Conservation (phyloP, 2,329 filamentous ascomycete species). For the Aspergillus chevalieri region DNA sequence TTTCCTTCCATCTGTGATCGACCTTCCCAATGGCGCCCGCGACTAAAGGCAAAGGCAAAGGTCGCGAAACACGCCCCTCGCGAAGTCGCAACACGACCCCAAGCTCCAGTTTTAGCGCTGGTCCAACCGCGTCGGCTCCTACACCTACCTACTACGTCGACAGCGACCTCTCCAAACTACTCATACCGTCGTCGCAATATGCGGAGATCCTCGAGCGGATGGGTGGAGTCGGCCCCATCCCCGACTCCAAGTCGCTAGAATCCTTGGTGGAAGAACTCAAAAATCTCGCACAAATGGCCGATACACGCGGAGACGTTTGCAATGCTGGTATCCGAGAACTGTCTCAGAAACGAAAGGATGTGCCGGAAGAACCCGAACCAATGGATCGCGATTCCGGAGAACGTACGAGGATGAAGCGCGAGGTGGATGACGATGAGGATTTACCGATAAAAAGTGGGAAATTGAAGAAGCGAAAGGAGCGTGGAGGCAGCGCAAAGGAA, state of each 20-base stretch:
- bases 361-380: slow-evolving; percentile 45
- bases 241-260: slow-evolving; percentile 43
- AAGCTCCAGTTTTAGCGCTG: slow-evolving; percentile 47
- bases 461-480: slow-evolving; percentile 72
- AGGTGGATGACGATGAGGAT: slow-evolving; percentile 41
- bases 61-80: slow-evolving; percentile 47
- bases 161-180: slow-evolving; percentile 44
- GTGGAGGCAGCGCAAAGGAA: slow-evolving; percentile 53
- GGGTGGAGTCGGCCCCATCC: slow-evolving; percentile 43
- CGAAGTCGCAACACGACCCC: slow-evolving; percentile 60
- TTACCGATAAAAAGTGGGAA: slow-evolving; percentile 53
- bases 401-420: slow-evolving; percentile 41
- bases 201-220: slow-evolving; percentile 53
- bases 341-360: slow-evolving; percentile 52
- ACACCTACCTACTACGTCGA: slow-evolving; percentile 49
- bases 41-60: slow-evolving; percentile 49
- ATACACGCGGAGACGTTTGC: slow-evolving; percentile 52
- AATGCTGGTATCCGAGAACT: slow-evolving; percentile 56
- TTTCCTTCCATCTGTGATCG: neutral
- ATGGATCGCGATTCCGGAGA: slow-evolving; percentile 46
- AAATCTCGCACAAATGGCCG: slow-evolving; percentile 51
- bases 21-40: slow-evolving; percentile 36
- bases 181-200: slow-evolving; percentile 48
- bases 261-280: slow-evolving; percentile 51
- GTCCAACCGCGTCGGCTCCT: slow-evolving; percentile 30